Conservation (phyloP, 352 stramenopile species). For the Phytophthora europaea region DNA sequence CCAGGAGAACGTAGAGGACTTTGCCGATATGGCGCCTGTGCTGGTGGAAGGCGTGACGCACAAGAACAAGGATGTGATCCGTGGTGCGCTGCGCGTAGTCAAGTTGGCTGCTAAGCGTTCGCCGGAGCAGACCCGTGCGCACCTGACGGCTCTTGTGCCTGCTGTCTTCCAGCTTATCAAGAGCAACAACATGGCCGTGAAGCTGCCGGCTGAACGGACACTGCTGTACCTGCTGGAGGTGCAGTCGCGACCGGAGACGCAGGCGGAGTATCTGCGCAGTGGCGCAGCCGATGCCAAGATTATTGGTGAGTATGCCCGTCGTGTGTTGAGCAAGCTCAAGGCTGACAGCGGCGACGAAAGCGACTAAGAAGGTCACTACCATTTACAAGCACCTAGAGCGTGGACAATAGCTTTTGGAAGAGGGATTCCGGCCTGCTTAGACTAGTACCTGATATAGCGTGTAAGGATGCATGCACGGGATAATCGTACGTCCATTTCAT, state of each 20-base stretch:
- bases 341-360: conserved; percentile 87
- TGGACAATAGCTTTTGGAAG: not conserved
- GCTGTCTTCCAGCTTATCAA: conserved; percentile 89
- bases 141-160: conserved; percentile 75
- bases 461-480: conserved; percentile 17
- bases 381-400: conserved; percentile 18
- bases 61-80: conserved; percentile 86
- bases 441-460: conserved; percentile 18
- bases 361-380: conserved; percentile 45
- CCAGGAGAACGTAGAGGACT: conserved; percentile 37
- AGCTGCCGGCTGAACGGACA: conserved; percentile 86
- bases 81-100: conserved; percentile 72
- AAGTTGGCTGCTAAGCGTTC: conserved; percentile 82
- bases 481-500: conserved; percentile 36
- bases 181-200: conserved; percentile 91
- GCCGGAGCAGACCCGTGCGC: conserved; percentile 58
- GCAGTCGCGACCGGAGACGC: conserved; percentile 82
- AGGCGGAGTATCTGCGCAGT: conserved; percentile 74
- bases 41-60: conserved; percentile 70
- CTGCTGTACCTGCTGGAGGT: conserved; percentile 91
- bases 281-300: conserved; percentile 78
- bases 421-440: conserved; percentile 11
- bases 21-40: conserved; percentile 60
- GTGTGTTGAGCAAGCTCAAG: conserved; percentile 90
- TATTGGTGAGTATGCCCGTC: conserved; percentile 88